phyloP scores from a whole-genome alignment of 2,329 filamentous ascomycete species.

The Daldinia sp. region DNA sequence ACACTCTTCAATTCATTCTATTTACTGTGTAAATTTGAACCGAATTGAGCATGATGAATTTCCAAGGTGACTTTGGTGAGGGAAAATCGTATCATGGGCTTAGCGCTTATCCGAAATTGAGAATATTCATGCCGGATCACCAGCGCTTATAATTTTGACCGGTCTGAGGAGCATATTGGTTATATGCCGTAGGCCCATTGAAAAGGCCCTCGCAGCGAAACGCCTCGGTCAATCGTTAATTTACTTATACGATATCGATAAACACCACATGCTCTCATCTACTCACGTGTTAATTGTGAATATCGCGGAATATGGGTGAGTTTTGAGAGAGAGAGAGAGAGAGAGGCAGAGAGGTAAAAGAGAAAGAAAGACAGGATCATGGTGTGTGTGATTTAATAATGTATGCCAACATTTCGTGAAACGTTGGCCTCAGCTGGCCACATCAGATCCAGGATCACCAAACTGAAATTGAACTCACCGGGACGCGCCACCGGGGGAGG shows the following conservation, averaged over 20 bases:
- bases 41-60: background rate
- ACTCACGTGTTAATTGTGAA: background rate
- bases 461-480: constrained; percentile 5
- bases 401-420: constrained; percentile 22
- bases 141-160: constrained; percentile 7
- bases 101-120: constrained; percentile 9
- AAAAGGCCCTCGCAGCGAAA: constrained; percentile 2
- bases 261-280: background rate
- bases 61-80: background rate
- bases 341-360: too few relatives aligned
- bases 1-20: background rate
- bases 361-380: background rate
- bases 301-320: background rate
- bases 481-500: background rate
- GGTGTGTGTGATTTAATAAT: constrained; percentile 9
- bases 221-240: constrained; percentile 4
- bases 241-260: constrained; percentile 6
- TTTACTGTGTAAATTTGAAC: background rate
- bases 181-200: background rate
- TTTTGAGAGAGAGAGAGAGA: background rate
- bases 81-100: constrained; percentile 3
- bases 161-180: constrained; percentile 1
- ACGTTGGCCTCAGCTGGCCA: constrained; percentile 8
- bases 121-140: constrained; percentile 8
- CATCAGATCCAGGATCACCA: constrained; percentile 7